Conservation (phyloP, 331 rosid species). For the Prunus yedoensis region DNA sequence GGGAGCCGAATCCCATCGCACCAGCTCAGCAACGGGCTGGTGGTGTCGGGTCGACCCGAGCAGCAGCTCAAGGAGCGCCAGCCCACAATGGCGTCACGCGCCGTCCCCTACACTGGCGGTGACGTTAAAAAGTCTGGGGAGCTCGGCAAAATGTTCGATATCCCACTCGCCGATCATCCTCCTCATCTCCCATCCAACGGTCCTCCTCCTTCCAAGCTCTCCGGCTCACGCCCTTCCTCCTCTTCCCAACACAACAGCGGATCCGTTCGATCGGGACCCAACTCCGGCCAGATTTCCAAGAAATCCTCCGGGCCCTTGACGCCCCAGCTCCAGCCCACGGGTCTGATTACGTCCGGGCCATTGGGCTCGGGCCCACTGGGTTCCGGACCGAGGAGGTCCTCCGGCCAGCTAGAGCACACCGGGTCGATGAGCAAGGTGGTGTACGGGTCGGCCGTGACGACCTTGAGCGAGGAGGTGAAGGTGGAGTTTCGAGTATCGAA, state of each 20-base stretch:
- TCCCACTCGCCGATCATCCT: slow-evolving; percentile 42
- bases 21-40: slow-evolving; percentile 89
- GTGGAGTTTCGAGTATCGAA: slow-evolving; percentile 72
- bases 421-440: slow-evolving; percentile 52
- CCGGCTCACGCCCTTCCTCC: slow-evolving; percentile 65
- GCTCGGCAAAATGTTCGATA: slow-evolving; percentile 88
- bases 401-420: slow-evolving; percentile 52
- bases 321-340: slow-evolving; percentile 66
- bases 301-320: slow-evolving; percentile 68
- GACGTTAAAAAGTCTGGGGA: slow-evolving; percentile 95
- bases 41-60: slow-evolving; percentile 92
- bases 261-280: slow-evolving; percentile 79
- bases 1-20: slow-evolving; percentile 82
- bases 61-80: slow-evolving; percentile 68
- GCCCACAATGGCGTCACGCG: slow-evolving; percentile 84
- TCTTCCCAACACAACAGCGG: slow-evolving; percentile 75
- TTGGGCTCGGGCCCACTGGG: slow-evolving; percentile 61
- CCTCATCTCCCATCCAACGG: neutral
- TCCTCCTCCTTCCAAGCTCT: slow-evolving; percentile 34
- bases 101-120: slow-evolving; percentile 92
- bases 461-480: slow-evolving; percentile 56
- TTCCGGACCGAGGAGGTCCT: slow-evolving; percentile 45
- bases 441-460: slow-evolving; percentile 84
- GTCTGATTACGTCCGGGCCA: slow-evolving; percentile 77
- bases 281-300: slow-evolving; percentile 61